These are phyloP conservation scores for Eucalyptus lansdowneana DNA, from an alignment of 345 rosid genomes.

Conservation along the genomic window DNA sequence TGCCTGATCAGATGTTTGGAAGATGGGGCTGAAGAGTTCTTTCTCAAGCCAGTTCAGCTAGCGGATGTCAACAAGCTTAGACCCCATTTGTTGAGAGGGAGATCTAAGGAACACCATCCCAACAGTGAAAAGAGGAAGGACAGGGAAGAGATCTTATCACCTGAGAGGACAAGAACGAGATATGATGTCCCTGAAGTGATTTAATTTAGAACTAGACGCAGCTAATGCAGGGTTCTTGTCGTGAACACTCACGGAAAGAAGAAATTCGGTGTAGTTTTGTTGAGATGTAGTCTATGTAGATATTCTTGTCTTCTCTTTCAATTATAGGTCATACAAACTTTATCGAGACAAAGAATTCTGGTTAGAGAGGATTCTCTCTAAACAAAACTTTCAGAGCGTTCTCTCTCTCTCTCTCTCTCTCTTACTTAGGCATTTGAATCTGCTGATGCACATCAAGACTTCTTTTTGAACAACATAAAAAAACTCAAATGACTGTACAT, in stretches of 20 bases:
- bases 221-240: background rate
- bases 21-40: constrained; percentile 92
- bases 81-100: constrained; percentile 44
- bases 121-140: constrained; percentile 25
- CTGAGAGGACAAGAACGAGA: constrained; percentile 19
- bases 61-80: constrained; percentile 72
- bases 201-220: background rate
- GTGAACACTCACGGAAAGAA: background rate
- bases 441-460: background rate
- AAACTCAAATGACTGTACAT: background rate
- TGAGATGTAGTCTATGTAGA: background rate
- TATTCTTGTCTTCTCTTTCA: background rate
- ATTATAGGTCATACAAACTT: background rate
- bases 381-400: background rate
- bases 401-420: background rate
- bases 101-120: constrained; percentile 1
- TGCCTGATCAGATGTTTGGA: constrained; percentile 48
- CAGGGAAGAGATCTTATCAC: constrained; percentile 14
- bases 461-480: background rate
- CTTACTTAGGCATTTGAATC: background rate
- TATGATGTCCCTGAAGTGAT: background rate
- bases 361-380: background rate
- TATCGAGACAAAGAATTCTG: background rate
- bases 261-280: background rate
- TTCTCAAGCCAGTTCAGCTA: constrained; percentile 73